A percentile compares a stretch with the other conserved stretches of the same genome.
These are phyloP conservation scores for Colletotrichum eleusines DNA, from an alignment of 2,329 filamentous ascomycete species.

Conservation along the genomic window DNA sequence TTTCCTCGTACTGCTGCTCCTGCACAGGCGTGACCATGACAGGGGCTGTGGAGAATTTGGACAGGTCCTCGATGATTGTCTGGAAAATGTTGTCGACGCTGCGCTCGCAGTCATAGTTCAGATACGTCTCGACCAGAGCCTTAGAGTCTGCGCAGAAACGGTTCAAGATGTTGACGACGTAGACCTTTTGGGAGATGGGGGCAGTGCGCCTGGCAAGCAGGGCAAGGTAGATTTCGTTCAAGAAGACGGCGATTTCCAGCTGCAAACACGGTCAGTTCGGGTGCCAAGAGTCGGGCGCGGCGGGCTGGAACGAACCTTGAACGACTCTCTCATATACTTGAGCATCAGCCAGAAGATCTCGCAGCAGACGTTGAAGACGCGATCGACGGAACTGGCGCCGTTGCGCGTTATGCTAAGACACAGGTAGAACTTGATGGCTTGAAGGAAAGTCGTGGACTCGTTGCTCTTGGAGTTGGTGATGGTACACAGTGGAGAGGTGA, in stretches of 20 bases:
- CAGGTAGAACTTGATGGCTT: slow-evolving; percentile 96
- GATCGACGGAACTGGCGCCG: slow-evolving; percentile 90
- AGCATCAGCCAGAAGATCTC: slow-evolving; percentile 99
- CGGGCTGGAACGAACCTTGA: slow-evolving; percentile 78
- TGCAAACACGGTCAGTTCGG: slow-evolving; percentile 54
- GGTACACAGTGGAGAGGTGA: slow-evolving; percentile 90
- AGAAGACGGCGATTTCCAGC: slow-evolving; percentile 97
- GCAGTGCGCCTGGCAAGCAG: slow-evolving; percentile 90
- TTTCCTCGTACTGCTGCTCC: slow-evolving; percentile 89
- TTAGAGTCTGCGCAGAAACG: slow-evolving; percentile 87
- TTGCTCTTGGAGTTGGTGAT: slow-evolving; percentile 92
- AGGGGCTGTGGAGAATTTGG: slow-evolving; percentile 84
- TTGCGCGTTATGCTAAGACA: slow-evolving; percentile 96
- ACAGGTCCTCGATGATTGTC: slow-evolving; percentile 91
- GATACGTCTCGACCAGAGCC: slow-evolving; percentile 92
- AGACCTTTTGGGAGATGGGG: slow-evolving; percentile 90
- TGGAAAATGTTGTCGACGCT: slow-evolving; percentile 98
- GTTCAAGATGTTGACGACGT: slow-evolving; percentile 88
- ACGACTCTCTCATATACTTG: slow-evolving; percentile 90
- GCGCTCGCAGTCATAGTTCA: slow-evolving; percentile 98
- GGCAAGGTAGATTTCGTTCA: slow-evolving; percentile 96
- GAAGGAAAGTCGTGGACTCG: slow-evolving; percentile 89
- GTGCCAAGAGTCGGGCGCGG: background rate
- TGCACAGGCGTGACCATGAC: slow-evolving; percentile 80
- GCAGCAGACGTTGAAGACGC: slow-evolving; percentile 93